phyloP scores from a whole-genome alignment of 2,329 filamentous ascomycete genomes.

The Purpureocillium lavendulum region DNA sequence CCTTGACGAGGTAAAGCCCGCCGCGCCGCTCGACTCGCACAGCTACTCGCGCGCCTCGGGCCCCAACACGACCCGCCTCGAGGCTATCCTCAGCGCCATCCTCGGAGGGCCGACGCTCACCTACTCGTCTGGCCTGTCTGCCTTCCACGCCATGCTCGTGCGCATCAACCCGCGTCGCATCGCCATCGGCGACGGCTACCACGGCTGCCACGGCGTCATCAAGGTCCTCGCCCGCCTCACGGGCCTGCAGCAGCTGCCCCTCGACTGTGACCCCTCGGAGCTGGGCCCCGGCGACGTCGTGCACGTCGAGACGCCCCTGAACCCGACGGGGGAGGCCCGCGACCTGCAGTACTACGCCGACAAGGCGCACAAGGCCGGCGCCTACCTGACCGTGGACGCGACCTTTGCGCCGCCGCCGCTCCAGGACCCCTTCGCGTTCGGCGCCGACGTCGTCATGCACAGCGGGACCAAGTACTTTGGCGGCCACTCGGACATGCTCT shows the following conservation, averaged over 20 bases:
- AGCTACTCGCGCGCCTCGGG: slow-evolving; percentile 77
- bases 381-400: slow-evolving; percentile 74
- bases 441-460: slow-evolving; percentile 85
- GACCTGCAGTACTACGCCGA: slow-evolving; percentile 64
- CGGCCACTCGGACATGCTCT: slow-evolving; percentile 89
- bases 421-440: slow-evolving; percentile 74
- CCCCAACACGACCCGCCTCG: slow-evolving; percentile 77
- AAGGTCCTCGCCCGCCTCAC: slow-evolving; percentile 65
- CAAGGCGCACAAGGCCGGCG: slow-evolving; percentile 63
- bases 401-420: slow-evolving; percentile 90
- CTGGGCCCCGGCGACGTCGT: slow-evolving; percentile 74
- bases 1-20: slow-evolving; percentile 26
- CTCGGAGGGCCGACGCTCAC: slow-evolving; percentile 63
- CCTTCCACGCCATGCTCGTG: slow-evolving; percentile 83
- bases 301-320: slow-evolving; percentile 88
- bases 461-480: slow-evolving; percentile 94
- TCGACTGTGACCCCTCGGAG: slow-evolving; percentile 58
- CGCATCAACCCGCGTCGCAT: slow-evolving; percentile 75
- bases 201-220: slow-evolving; percentile 87
- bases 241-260: slow-evolving; percentile 61
- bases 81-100: slow-evolving; percentile 69
- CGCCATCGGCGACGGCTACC: slow-evolving; percentile 79
- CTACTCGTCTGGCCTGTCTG: slow-evolving; percentile 78
- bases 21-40: slow-evolving; percentile 51
- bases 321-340: slow-evolving; percentile 77